Evolutionary conservation across 306 rosid genomes (phyloP), one percentile per base, ranked within the genome.

Genomic region (Nissolia schottii): DNA sequence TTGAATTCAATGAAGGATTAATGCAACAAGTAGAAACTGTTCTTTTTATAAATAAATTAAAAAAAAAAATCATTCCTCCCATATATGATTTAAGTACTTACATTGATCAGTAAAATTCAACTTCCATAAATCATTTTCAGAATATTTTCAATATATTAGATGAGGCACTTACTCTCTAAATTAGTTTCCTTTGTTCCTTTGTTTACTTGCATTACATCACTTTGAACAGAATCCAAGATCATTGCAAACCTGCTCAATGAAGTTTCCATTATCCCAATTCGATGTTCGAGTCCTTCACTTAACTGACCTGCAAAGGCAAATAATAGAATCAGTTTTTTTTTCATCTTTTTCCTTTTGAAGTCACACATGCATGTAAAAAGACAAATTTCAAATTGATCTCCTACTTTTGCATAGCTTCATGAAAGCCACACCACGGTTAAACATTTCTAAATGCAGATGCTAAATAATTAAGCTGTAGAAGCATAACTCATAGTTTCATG

Each of bases 211-310:
- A 95, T 85, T 40, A 88, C 82, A 15, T 95, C 97, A 69, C 88
- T 84, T 74, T 89, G 97, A 71, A 95, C 70, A 82, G 99, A 95
- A 82, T 95, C 99, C 93, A 95, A 78, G 76, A 89, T 84, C 92
- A 91, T 91, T 32, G 90, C 88, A 32, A 92, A 87, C 87, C 89
- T 88, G 77, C 73, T 89, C 71, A 95, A 70, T 76, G 97, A 87
- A 74, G 91, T 89, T 89, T 95, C 97, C 86, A 95, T 88, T 62
- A 82, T 61, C 83, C 90, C 90, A 75, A 95, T 81, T 59, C 96
- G 88, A 77, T 83, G 89, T 73, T 91, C 96, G 43, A 90, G 82
- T 83, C 89, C 97, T 84, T 89, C 99, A 80, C 92, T 82, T 64
- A 74, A 78, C 82, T 88, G 96, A 79, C 87, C 99, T 95, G 92